Percentiles rank a stretch among this genome's conserved stretches.
Evolutionary conservation across 2,329 filamentous ascomycete genomes (phyloP).

Genomic region (Phyllachora maydis): DNA sequence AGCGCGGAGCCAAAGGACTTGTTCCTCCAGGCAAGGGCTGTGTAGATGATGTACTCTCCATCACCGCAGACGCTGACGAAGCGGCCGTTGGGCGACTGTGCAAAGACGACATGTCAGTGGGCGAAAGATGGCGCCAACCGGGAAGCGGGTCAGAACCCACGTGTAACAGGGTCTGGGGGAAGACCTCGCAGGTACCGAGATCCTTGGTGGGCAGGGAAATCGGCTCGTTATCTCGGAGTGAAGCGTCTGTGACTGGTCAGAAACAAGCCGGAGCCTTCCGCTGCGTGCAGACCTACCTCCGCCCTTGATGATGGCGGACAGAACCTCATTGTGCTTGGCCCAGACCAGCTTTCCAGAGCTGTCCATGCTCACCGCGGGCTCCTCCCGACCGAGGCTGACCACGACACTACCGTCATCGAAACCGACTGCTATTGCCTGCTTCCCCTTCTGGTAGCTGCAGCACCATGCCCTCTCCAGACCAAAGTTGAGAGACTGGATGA

Average conservation of each 20-base stretch:
- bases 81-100: conserved; percentile 82
- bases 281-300: conserved; percentile 48
- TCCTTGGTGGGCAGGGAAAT: conserved; percentile 83
- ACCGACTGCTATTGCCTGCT: conserved; percentile 85
- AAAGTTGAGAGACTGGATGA: conserved; percentile 93
- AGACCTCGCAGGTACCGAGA: conserved; percentile 87
- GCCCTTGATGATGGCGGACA: conserved; percentile 91
- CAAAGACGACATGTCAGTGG: too few species aligned
- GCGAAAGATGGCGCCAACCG: too few species aligned
- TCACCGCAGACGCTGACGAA: conserved; percentile 83
- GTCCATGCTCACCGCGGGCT: conserved; percentile 96
- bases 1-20: conserved; percentile 91
- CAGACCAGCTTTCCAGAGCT: conserved; percentile 87
- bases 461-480: conserved; percentile 94
- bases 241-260: conserved; percentile 50
- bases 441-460: conserved; percentile 84
- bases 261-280: conserved; percentile 5
- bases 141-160: too few species aligned
- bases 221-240: conserved; percentile 71
- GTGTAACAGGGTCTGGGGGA: conserved; percentile 82
- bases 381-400: conserved; percentile 91
- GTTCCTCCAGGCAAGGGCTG: conserved; percentile 86
- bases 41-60: conserved; percentile 98
- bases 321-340: conserved; percentile 86
- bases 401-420: conserved; percentile 97